A percentile compares a stretch with the other conserved stretches of the same genome.
Conservation (phyloP, 2,329 filamentous ascomycete species). For the Incumbomyces delicatus region DNA sequence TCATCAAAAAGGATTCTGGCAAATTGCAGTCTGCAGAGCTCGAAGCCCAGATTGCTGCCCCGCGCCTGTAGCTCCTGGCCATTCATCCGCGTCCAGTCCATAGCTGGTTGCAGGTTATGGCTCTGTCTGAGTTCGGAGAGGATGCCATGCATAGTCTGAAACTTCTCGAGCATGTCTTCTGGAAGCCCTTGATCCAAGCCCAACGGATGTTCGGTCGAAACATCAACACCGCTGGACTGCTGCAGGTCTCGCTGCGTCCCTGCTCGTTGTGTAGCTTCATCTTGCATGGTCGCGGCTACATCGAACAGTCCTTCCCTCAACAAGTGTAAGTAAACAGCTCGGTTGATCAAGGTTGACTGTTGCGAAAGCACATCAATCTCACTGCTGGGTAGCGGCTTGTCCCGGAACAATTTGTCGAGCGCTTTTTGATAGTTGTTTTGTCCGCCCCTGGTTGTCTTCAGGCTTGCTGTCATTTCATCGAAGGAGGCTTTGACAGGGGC, state of each 20-base stretch:
- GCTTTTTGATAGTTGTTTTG: slow-evolving; percentile 78
- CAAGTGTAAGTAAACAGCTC: slow-evolving; percentile 92
- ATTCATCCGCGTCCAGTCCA: slow-evolving; percentile 72
- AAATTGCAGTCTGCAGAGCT: slow-evolving; percentile 81
- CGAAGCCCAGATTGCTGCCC: slow-evolving; percentile 90
- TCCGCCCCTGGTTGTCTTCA: slow-evolving; percentile 73
- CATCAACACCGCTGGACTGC: slow-evolving; percentile 25
- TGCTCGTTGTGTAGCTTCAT: slow-evolving; percentile 43
- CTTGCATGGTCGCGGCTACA: slow-evolving; percentile 75
- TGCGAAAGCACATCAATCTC: slow-evolving; percentile 72
- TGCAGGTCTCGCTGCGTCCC: slow-evolving; percentile 21
- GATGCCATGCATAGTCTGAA: slow-evolving; percentile 84
- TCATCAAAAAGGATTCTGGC: slow-evolving; percentile 69
- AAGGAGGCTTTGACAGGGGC: slow-evolving; percentile 74
- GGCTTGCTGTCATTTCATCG: slow-evolving; percentile 66
- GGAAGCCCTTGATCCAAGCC: slow-evolving; percentile 16
- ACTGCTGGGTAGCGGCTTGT: slow-evolving; percentile 59
- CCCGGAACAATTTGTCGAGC: slow-evolving; percentile 68
- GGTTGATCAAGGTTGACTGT: slow-evolving; percentile 70
- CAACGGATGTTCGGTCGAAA: slow-evolving; percentile 17
- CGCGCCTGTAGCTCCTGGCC: slow-evolving; percentile 62
- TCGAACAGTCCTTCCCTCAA: slow-evolving; percentile 87
- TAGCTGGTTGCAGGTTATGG: slow-evolving; percentile 70
- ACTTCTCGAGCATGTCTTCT: slow-evolving; percentile 56
- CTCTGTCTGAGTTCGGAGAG: slow-evolving; percentile 63